Evolutionary conservation across 768 basidiomycete genomes (phyloP), one percentile per base, ranked within the genome.

Genomic region (Phlegmacium glaucopus): DNA sequence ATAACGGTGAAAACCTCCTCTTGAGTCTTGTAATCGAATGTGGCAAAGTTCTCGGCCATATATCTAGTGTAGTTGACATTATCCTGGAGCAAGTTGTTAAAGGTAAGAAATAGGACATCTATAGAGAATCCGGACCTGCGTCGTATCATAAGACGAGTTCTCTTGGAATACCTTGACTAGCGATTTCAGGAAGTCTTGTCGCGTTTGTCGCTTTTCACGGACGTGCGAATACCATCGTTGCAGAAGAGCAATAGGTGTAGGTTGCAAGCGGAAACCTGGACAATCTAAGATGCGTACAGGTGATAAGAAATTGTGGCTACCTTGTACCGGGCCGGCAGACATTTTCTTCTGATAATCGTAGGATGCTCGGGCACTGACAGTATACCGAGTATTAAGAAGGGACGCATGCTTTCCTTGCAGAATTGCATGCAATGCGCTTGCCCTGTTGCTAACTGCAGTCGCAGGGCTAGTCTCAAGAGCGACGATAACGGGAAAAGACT

Each of bases 11-110:
- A 70, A 4, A 87, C 84, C 67, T 98, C 96, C 65, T 99, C 96
- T 57, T 88, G 85, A 0, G 91, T 90, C 71, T 93, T 97, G 74
- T 94, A 98, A 28, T 98, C 94, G 50, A 99, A 81, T 1, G 86
- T 72, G 1, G 94, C 78, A 48, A 98, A 86, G 59, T 97, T 97
- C 62, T 98, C 96, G 0, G 91, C 86, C 81, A 97, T 89, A 68
- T 93, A 99, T 45, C 94, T 85, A 4, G 78, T 78, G 61, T 97
- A 92, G 41, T 87, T 82, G 44, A 94, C 75, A 57, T 96, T 90
- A 51, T 87, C 80, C 86, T 94, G 39, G 9, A 46, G 11, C 41
- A 46, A 36, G 18, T 35, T 15, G 52, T 18, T 41, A 13, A 29
- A 28, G 28, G 9, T 28, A 26, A 2, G 26, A 18, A 15, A 15